Evolutionary conservation across 1,139 yeast genomes (phyloP), one percentile per base, ranked within the genome.

Genomic region (Suhomyces kunorum): DNA sequence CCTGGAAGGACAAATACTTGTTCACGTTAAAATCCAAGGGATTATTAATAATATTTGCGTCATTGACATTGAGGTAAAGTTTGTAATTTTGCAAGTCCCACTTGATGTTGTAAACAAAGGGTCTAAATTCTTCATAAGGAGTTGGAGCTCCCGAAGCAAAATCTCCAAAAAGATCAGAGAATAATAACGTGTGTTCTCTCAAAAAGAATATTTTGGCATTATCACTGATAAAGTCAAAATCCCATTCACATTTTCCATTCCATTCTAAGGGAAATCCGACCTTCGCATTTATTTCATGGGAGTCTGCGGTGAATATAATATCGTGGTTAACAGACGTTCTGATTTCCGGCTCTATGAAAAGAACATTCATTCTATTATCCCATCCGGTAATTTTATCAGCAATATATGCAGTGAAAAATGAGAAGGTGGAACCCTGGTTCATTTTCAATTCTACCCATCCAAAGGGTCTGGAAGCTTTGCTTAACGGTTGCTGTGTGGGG

Each of bases 261-360:
- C 97, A 90, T 43, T 75, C 64, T 28, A 87, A 63, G 0, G 98
- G 97, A 46, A 76, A 80, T 0, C 84, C 81, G 22, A 86, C 66
- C 26, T 76, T 76, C 2, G 84, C 81, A 16, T 68, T 62, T 4
- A 88, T 44, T 1, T 59, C 61, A 54, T 87, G 92, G 7, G 69
- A 64, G 28, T 78, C 77, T 0, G 95, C 87, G 11, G 74, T 66
- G 47, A 86, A 77, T 9, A 89, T 63, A 13, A 88, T 67, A 51
- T 88, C 96, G 59, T 92, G 98, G 51, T 90, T 92, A 1, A 92
- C 94, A 39, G 96, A 86, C 0, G 97, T 73, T 38, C 92, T 66
- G 4, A 89, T 59, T 52, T 86, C 95, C 0, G 87, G 81, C 13
- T 71, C 64, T 0, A 62, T 58, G 26, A 90, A 62, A n/a, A 68